These are phyloP conservation scores for Pyracantha coccinea DNA, from an alignment of 331 rosid genomes.

Conservation along the genomic window DNA sequence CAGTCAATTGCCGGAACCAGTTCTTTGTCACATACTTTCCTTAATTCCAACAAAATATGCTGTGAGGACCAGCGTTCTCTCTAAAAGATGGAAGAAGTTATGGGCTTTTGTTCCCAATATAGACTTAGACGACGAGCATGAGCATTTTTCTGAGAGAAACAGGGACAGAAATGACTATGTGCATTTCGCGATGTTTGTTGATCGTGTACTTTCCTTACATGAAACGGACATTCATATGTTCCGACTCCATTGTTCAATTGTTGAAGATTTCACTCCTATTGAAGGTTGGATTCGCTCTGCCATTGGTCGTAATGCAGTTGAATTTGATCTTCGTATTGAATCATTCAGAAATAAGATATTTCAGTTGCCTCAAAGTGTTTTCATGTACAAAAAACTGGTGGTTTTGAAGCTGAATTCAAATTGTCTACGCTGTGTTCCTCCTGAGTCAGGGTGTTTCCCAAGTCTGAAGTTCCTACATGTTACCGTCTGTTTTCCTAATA, in stretches of 20 bases:
- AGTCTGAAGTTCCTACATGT: not conserved
- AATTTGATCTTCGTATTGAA: not conserved
- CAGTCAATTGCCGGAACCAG: not conserved
- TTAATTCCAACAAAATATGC: not conserved
- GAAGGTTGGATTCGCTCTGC: not conserved
- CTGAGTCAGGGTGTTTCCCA: not conserved
- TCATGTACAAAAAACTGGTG: not conserved
- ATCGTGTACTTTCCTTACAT: not conserved
- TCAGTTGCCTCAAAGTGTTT: not conserved
- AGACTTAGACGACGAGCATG: not conserved
- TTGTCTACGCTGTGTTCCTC: not conserved
- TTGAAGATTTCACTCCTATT: not conserved
- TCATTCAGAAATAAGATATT: not conserved
- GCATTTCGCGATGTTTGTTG: not conserved
- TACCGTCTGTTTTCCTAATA: not conserved
- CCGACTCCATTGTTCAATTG: not conserved
- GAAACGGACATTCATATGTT: not conserved
- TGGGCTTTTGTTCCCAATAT: not conserved
- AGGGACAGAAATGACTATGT: not conserved
- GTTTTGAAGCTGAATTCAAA: not conserved
- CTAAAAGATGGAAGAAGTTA: not conserved
- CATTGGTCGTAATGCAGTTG: not conserved
- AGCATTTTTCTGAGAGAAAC: not conserved
- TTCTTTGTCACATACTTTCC: not conserved
- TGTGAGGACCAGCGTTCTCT: slow-evolving; percentile 3